Conservation (phyloP, 495 filamentous ascomycete species). For the Lophium mytilinum region DNA sequence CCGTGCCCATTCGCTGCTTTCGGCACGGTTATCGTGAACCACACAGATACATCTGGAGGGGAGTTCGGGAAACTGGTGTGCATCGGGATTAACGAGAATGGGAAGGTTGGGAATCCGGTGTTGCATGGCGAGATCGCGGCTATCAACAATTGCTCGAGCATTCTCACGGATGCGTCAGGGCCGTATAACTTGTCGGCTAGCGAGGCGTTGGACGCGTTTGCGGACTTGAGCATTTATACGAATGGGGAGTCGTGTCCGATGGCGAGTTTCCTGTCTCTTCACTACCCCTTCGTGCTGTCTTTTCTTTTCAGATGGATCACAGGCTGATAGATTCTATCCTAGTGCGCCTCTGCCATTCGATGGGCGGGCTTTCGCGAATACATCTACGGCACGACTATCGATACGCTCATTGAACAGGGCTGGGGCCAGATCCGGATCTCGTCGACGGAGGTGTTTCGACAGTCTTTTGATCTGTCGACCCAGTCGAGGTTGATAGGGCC, state of each 20-base stretch:
- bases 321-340: too few relatives aligned
- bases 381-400: constrained; percentile 46
- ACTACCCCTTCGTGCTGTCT: too few relatives aligned
- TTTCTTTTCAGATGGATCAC: too few relatives aligned
- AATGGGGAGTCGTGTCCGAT: constrained; percentile 52
- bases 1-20: constrained; percentile 47
- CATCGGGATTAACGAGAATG: constrained; percentile 24
- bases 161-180: constrained; percentile 33
- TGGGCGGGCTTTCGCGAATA: constrained; percentile 49
- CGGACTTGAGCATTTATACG: constrained; percentile 45
- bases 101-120: neutral
- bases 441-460: constrained; percentile 40
- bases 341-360: constrained; percentile 47
- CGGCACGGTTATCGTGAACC: constrained; percentile 48
- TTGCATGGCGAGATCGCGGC: constrained; percentile 38
- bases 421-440: constrained; percentile 46
- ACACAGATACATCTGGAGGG: constrained; percentile 26
- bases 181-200: constrained; percentile 35
- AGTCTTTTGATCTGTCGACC: constrained; percentile 34
- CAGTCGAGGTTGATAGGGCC: constrained; percentile 34
- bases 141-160: constrained; percentile 44
- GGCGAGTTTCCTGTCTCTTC: neutral
- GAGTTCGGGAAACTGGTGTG: constrained; percentile 40
- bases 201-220: constrained; percentile 38
- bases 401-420: constrained; percentile 36